Percentiles rank a stretch among this genome's conserved stretches.
Evolutionary conservation across 2,329 filamentous ascomycete genomes (phyloP).

Genomic region (Fusarium luffae): DNA sequence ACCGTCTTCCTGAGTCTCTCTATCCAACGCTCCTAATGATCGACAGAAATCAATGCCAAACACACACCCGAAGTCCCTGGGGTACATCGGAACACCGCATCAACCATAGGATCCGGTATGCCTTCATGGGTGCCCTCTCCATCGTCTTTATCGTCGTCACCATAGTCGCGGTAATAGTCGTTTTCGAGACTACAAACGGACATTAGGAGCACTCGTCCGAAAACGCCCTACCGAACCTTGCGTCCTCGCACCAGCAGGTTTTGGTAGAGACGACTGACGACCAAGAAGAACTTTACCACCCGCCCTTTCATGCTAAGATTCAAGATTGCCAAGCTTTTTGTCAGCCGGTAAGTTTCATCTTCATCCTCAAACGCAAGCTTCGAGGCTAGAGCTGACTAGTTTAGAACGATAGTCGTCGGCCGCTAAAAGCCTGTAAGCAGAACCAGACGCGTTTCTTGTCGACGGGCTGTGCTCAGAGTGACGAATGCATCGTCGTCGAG

Average conservation of each 20-base stretch:
- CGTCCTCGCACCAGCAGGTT: neutral
- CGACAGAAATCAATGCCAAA: conserved; percentile 44
- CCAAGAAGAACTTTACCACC: conserved; percentile 2
- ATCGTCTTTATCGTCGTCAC: conserved; percentile 38
- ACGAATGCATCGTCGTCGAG: conserved; percentile 18
- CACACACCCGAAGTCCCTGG: conserved; percentile 48
- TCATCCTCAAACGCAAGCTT: neutral
- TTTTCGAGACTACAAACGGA: conserved; percentile 14
- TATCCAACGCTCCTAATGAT: conserved; percentile 29
- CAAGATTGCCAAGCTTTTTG: conserved; percentile 27
- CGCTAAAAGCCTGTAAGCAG: conserved; percentile 12
- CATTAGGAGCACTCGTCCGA: conserved; percentile 12
- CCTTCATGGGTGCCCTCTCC: conserved; percentile 42
- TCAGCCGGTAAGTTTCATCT: conserved; percentile 22
- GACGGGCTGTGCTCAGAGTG: conserved; percentile 23
- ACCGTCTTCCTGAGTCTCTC: neutral
- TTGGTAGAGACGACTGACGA: neutral
- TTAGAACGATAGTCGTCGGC: conserved; percentile 28
- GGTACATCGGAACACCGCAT: conserved; percentile 40
- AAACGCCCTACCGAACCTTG: neutral
- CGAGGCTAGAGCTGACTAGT: neutral
- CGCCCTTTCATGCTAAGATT: conserved; percentile 3
- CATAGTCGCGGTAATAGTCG: conserved; percentile 36
- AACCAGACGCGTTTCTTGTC: conserved; percentile 1
- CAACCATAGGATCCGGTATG: conserved; percentile 43